These are phyloP conservation scores for Auxenochlorella protothecoides DNA, from an alignment of 139 green algal species.

Conservation along the genomic window DNA sequence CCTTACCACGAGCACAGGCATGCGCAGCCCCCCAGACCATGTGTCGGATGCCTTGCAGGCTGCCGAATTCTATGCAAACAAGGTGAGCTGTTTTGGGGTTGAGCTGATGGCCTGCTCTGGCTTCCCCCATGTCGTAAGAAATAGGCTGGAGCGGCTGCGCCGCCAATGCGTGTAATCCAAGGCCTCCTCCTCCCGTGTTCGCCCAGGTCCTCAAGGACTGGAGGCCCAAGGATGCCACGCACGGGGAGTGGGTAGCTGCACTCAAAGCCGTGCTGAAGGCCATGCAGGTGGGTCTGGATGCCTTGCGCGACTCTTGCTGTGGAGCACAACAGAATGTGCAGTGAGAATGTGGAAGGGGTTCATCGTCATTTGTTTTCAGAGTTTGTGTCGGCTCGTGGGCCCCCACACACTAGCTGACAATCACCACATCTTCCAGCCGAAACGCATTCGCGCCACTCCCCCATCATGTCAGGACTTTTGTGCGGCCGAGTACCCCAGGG, in stretches of 20 bases:
- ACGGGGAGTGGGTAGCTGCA: constrained; percentile 60
- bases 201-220: constrained; percentile 56
- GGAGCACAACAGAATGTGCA: too few species aligned
- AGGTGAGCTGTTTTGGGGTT: constrained; percentile 26
- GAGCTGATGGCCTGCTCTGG: background rate
- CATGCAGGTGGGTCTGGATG: constrained; percentile 20
- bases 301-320: too few species aligned
- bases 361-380: too few species aligned
- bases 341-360: too few species aligned
- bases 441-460: too few species aligned
- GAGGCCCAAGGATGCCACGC: constrained; percentile 32
- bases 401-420: too few species aligned
- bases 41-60: constrained; percentile 65
- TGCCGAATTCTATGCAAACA: constrained; percentile 89
- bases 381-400: too few species aligned
- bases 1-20: constrained; percentile 28
- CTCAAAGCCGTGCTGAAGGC: constrained; percentile 56
- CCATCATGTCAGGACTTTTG: constrained; percentile 29
- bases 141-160: background rate
- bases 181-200: too few species aligned
- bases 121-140: background rate
- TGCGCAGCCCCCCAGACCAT: constrained; percentile 57
- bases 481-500: constrained; percentile 41
- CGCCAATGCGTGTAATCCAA: too few species aligned
- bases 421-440: too few species aligned